Evolutionary conservation across 352 stramenopile genomes (phyloP).

Genomic region (Peronospora belbahrii): DNA sequence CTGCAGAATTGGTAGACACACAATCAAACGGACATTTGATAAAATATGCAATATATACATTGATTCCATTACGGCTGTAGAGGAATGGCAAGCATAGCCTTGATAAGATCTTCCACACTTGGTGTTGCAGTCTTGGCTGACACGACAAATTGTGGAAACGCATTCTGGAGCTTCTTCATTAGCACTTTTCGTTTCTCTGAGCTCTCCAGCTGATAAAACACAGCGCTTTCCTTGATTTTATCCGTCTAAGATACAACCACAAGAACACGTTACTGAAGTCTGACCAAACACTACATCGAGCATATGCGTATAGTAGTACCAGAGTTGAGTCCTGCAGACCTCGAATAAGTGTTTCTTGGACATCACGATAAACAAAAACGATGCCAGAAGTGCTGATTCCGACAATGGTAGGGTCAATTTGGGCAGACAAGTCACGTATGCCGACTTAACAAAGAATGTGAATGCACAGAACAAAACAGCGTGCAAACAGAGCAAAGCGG

Average conservation of each 20-base stretch:
- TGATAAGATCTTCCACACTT: constrained; percentile 26
- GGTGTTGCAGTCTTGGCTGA: neutral
- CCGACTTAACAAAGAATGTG: constrained; percentile 15
- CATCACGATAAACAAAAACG: constrained; percentile 50
- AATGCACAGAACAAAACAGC: neutral
- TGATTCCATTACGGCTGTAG: constrained; percentile 10
- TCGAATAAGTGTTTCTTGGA: constrained; percentile 38
- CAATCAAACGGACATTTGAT: constrained; percentile 4
- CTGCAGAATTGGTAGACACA: constrained; percentile 63
- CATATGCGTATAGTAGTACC: constrained; percentile 26
- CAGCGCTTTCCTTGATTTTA: constrained; percentile 27
- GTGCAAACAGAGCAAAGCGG: neutral
- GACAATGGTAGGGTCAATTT: constrained; percentile 39
- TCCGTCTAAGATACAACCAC: constrained; percentile 20
- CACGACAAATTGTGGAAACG: constrained; percentile 9
- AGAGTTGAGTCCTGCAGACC: constrained; percentile 35
- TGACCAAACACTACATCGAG: neutral
- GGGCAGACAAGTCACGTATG: constrained; percentile 25
- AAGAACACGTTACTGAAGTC: neutral
- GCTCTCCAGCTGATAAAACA: constrained; percentile 32
- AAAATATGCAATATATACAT: constrained; percentile 29
- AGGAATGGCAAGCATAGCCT: constrained; percentile 15
- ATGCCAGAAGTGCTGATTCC: constrained; percentile 57
- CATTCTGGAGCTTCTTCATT: constrained; percentile 25
- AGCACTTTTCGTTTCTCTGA: constrained; percentile 36